Evolutionary conservation across 2,329 filamentous ascomycete species (phyloP), one percentile per base, ranked within the genome.

Genomic region (Cercospora sp.): DNA sequence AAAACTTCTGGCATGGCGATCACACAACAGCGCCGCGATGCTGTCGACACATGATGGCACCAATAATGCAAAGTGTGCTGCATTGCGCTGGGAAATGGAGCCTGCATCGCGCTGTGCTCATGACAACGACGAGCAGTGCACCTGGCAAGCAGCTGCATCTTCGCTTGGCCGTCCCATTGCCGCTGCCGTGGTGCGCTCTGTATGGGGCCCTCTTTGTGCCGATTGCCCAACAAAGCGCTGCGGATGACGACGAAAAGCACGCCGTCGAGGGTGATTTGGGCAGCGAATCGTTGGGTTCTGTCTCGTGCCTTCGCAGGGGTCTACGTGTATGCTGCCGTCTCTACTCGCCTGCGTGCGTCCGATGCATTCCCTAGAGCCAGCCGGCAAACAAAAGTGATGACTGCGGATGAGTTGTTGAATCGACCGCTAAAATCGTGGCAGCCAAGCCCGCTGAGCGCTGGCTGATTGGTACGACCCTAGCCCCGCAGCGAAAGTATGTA

Each of bases 1-100:
- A 30, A 57, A 24, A 55, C 40, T 63, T 13, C 40, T 62, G 60
- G 60, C 16, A 21, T 37, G 61, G 61, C 61, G 30, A 55, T 64
- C 61, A 28, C 62, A 21, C 53, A 26, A 9, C 18, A 64, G 37
- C 37, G 37, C 37, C 37, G 37, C 37, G n/a, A n/a, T n/a, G 16
- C 34, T 16, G 34, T 40, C 34, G 34, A 16, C 34, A 7, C 5
- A 16, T 40, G 6, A 16, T 40, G 34, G 13, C 34, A 16, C 34
- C 34, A 40, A 5, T 40, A 5, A 16, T 16, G 13, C 34, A 40
- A 13, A 16, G 13, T 6, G n/a, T n/a, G 37, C 37, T 40, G 37
- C 37, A 40, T 16, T 40, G 37, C 37, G 37, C 37, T n/a, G 37
- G 37, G 16, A 8, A n/a, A 40, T 40, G 16, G 37, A n/a, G 37